Evolutionary conservation across 345 rosid genomes (phyloP), one percentile per base, ranked within the genome.

Genomic region (Zanthoxylum bungeanum): DNA sequence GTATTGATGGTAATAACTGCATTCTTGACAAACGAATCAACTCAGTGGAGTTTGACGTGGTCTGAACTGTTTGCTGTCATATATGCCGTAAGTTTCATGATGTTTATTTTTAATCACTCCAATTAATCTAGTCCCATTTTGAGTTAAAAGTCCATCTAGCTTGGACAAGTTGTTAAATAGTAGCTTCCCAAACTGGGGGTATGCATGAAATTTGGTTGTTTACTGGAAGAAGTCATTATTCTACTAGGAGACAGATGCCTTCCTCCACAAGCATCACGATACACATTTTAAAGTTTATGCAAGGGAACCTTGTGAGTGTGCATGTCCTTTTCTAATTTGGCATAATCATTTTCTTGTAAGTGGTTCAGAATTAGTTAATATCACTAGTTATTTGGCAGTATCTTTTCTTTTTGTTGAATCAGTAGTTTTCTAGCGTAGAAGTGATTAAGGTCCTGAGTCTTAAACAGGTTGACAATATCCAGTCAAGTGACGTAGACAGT

Each of bases 41-140:
- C 87, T 70, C 89, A 87, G 50, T 95, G 97, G 99, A 85, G 65
- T 76, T 75, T 95, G 87, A 90, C 93, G 5, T 87, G 68, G 55
- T 87, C 99, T 19, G 98, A 95, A 77, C 36, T 86, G 64, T 84
- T 76, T 74, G 99, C 98, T 4, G 97, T 91, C 69, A 71, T 91
- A 68, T 95, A 92, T 85, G 97, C 94, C 40, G 99, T 92, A 85
- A 89, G 98, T 83, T 76, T 76, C 72, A 71, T 47, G 24, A 37
- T 56, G 70, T 55, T 75, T 73, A 44, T 44, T 37, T n/a, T n/a
- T n/a, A 47, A 66, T 62, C 72, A 39, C 60, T 3, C 51, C 52
- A 47, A 46, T 37, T 59, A 33, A 21, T 4, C 64, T 60, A 30
- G 25, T 69, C 44, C 62, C 33, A 34, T 24, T 46, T 64, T 19